These are phyloP conservation scores for Crithidia sp. DNA, from an alignment of 208 protist genomes.

Conservation along the genomic window DNA sequence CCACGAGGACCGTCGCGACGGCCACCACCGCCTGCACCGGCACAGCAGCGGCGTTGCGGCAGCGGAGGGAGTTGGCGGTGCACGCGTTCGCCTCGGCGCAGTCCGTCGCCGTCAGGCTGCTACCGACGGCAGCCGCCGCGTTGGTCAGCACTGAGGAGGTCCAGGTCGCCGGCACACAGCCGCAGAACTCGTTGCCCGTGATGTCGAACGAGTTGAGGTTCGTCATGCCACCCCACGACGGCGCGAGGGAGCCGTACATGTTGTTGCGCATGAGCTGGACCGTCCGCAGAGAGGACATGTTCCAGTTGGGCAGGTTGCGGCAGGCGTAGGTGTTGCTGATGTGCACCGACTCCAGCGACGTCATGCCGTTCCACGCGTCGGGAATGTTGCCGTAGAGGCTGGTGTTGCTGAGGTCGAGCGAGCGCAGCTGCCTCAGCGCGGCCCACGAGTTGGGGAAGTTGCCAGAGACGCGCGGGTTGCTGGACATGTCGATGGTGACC, in stretches of 20 bases:
- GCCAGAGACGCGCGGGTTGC: neutral
- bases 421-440: neutral
- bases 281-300: slow-evolving; percentile 8
- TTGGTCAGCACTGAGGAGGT: slow-evolving; percentile 5
- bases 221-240: slow-evolving; percentile 13
- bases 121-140: slow-evolving; percentile 2
- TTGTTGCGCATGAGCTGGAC: slow-evolving; percentile 17
- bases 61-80: neutral
- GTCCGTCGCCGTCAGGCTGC: neutral
- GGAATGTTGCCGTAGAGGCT: slow-evolving; percentile 11
- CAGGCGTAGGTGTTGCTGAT: neutral
- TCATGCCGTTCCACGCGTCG: slow-evolving; percentile 31
- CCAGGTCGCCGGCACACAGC: neutral
- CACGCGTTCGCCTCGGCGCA: neutral
- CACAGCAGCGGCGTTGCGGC: neutral
- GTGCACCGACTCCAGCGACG: slow-evolving; percentile 2
- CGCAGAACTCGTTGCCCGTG: neutral
- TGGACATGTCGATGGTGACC: slow-evolving; percentile 20
- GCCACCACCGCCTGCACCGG: neutral
- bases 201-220: neutral
- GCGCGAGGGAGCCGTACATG: slow-evolving; percentile 7
- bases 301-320: slow-evolving; percentile 7
- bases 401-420: slow-evolving; percentile 10
- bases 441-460: neutral
- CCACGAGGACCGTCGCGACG: neutral